Percentiles rank a stretch among this genome's conserved stretches.
phyloP scores from a whole-genome alignment of 2,329 filamentous ascomycete species.

The Ophiostoma triangulosporum region DNA sequence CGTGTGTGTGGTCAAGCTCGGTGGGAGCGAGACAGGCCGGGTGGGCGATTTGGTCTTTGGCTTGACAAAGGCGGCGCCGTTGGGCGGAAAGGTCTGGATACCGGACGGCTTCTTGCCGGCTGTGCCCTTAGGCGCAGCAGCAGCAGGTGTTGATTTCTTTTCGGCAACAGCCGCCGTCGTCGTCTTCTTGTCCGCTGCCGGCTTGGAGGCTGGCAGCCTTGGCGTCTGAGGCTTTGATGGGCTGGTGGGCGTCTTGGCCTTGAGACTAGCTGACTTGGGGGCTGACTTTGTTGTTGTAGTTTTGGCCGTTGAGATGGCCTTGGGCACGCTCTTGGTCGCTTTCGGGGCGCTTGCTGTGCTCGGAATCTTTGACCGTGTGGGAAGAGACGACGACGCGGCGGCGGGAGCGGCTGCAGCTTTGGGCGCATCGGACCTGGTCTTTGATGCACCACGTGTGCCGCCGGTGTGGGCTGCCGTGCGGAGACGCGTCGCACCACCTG shows the following conservation, averaged over 20 bases:
- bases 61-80: slow-evolving; percentile 35
- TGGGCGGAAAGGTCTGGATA: slow-evolving; percentile 24
- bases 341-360: slow-evolving; percentile 2
- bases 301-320: slow-evolving; percentile 22
- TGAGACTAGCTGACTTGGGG: slow-evolving; percentile 22
- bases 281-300: slow-evolving; percentile 20
- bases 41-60: slow-evolving; percentile 56
- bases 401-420: not conserved
- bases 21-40: slow-evolving; percentile 50
- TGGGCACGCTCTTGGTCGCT: slow-evolving; percentile 14
- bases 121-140: slow-evolving; percentile 17
- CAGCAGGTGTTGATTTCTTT: not conserved
- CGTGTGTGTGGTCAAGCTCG: slow-evolving; percentile 56
- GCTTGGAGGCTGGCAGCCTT: slow-evolving; percentile 18
- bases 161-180: not conserved
- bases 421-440: not conserved
- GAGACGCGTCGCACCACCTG: not conserved
- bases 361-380: not conserved
- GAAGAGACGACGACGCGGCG: not conserved
- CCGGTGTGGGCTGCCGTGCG: not conserved
- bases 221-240: slow-evolving; percentile 19
- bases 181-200: slow-evolving; percentile 24
- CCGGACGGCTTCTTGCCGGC: slow-evolving; percentile 29
- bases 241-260: slow-evolving; percentile 26
- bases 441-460: not conserved